A percentile compares a stretch with the other conserved stretches of the same genome.
Evolutionary conservation across 345 rosid species (phyloP).

Genomic region (Citrus medica): DNA sequence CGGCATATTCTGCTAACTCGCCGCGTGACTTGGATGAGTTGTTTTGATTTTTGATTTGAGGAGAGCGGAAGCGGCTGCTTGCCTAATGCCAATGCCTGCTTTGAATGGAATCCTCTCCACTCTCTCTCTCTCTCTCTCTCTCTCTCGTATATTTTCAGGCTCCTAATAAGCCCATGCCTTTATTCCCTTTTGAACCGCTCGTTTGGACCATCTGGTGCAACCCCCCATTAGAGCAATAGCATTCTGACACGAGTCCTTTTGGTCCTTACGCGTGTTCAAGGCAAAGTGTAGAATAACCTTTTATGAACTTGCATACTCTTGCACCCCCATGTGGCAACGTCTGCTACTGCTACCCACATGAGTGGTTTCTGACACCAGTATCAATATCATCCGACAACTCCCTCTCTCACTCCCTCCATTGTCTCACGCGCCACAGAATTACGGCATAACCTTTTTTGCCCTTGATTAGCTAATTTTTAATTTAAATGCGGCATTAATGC

Average conservation of each 20-base stretch:
- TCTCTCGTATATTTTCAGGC: neutral
- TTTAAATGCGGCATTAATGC: neutral
- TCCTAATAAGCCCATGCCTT: conserved; percentile 9
- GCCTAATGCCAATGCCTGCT: neutral
- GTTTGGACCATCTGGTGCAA: conserved; percentile 14
- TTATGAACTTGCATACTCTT: neutral
- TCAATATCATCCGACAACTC: conserved; percentile 25
- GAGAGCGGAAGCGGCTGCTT: neutral
- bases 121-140: neutral
- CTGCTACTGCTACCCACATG: conserved; percentile 10
- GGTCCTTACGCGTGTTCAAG: conserved; percentile 5
- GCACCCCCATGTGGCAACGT: neutral
- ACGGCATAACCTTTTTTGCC: neutral
- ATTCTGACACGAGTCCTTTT: conserved; percentile 7
- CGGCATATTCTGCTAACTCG: conserved; percentile 37
- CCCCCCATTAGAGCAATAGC: neutral
- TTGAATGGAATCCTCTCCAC: no score
- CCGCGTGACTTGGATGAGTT: conserved; percentile 33
- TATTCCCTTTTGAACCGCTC: conserved; percentile 35
- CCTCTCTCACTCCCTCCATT: neutral
- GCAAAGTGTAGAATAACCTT: neutral
- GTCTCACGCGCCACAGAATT: conserved; percentile 4
- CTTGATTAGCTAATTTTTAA: neutral
- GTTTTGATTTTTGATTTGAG: conserved; percentile 3
- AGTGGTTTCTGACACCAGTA: conserved; percentile 23